phyloP scores from a whole-genome alignment of 257 asterid species.

The Misopates orontium region DNA sequence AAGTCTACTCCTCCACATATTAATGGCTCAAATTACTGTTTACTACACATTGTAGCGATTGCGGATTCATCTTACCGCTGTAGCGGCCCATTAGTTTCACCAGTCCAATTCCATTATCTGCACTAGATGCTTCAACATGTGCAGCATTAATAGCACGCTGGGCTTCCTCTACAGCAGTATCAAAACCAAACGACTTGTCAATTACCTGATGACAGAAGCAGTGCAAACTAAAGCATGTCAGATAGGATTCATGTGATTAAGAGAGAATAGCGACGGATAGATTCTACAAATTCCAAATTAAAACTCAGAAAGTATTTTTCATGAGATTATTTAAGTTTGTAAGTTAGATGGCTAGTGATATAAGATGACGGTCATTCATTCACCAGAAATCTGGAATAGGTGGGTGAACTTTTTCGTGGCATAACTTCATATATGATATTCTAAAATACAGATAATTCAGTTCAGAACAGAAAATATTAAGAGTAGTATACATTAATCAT shows the following conservation, averaged over 20 bases:
- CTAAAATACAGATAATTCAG: constrained; percentile 22
- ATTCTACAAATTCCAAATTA: constrained; percentile 6
- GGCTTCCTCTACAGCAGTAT: constrained; percentile 94
- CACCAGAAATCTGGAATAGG: constrained; percentile 13
- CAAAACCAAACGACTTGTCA: constrained; percentile 91
- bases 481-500: neutral
- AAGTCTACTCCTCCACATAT: neutral
- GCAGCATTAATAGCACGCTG: constrained; percentile 98
- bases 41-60: constrained; percentile 4
- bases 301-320: constrained; percentile 1
- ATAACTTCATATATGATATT: constrained; percentile 1
- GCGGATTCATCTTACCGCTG: constrained; percentile 56
- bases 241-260: constrained; percentile 15
- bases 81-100: constrained; percentile 97
- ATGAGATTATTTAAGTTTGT: constrained; percentile 17
- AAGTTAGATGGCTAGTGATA: constrained; percentile 2
- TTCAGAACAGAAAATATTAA: neutral
- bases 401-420: neutral
- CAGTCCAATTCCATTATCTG: constrained; percentile 88
- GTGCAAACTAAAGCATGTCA: constrained; percentile 21
- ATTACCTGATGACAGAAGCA: constrained; percentile 62
- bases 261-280: constrained; percentile 12
- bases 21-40: neutral
- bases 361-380: constrained; percentile 23
- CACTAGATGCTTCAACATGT: constrained; percentile 93